Percentiles rank a stretch among this genome's conserved stretches.
Evolutionary conservation across 257 asterid genomes (phyloP).

Genomic region (Solanum bulbocastanum): DNA sequence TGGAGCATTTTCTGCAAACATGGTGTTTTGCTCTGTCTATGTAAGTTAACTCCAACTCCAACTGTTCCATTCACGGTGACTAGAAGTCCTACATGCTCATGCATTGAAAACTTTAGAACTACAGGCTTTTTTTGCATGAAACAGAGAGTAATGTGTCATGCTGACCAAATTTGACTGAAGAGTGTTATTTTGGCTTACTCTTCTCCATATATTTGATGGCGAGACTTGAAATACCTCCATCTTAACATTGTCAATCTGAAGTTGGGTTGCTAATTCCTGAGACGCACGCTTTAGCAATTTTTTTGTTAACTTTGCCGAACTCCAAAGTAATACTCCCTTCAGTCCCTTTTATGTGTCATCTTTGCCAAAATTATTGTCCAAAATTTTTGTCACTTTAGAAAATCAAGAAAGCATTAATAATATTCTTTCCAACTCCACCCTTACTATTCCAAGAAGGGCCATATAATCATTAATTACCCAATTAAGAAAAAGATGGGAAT

Average conservation of each 20-base stretch:
- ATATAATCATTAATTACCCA: background rate
- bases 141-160: background rate
- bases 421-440: background rate
- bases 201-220: background rate
- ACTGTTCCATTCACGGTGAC: background rate
- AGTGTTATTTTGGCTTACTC: background rate
- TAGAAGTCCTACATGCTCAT: background rate
- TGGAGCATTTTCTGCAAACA: slow-evolving; percentile 95
- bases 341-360: background rate
- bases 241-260: background rate
- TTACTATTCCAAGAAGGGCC: background rate
- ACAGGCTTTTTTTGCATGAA: background rate
- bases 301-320: background rate
- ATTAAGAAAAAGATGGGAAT: background rate
- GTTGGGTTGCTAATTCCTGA: background rate
- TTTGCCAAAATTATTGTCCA: background rate
- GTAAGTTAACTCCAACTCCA: slow-evolving; percentile 33
- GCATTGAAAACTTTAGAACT: background rate
- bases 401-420: background rate
- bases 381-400: background rate
- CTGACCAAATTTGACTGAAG: background rate
- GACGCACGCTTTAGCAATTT: background rate
- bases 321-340: background rate
- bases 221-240: background rate
- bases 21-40: slow-evolving; percentile 89